These are phyloP conservation scores for Xanthoparmelia taractica DNA, from an alignment of 495 filamentous ascomycete species.

Conservation along the genomic window DNA sequence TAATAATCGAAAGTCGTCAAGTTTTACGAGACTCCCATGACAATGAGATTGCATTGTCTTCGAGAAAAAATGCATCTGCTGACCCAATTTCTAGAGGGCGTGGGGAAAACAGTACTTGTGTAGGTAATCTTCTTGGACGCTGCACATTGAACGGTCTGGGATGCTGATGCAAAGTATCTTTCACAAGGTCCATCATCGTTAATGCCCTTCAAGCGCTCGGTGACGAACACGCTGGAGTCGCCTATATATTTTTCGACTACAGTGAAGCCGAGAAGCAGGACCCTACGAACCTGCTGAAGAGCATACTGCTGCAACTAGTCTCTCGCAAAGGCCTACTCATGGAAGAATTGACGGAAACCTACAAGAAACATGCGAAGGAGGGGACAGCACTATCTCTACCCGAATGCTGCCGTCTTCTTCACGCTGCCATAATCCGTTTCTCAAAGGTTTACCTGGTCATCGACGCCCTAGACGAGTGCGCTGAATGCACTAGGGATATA, in stretches of 20 bases:
- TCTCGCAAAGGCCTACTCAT: not conserved
- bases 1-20: too few relatives aligned
- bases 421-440: slow-evolving; percentile 23
- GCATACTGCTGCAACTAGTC: slow-evolving; percentile 31
- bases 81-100: not conserved
- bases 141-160: not conserved
- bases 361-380: slow-evolving; percentile 5
- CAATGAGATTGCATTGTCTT: not conserved
- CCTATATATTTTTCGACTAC: slow-evolving; percentile 33
- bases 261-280: slow-evolving; percentile 29
- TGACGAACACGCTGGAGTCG: slow-evolving; percentile 21
- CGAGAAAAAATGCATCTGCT: not conserved
- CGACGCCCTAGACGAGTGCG: slow-evolving; percentile 38
- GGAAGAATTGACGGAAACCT: not conserved
- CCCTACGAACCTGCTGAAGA: slow-evolving; percentile 20
- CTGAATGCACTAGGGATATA: slow-evolving; percentile 14
- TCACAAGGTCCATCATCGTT: slow-evolving; percentile 30
- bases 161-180: not conserved
- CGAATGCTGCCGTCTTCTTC: slow-evolving; percentile 30
- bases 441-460: slow-evolving; percentile 35
- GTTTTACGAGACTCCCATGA: not conserved
- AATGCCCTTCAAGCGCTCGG: slow-evolving; percentile 28
- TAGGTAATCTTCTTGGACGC: not conserved
- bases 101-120: slow-evolving; percentile 15
- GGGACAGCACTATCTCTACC: slow-evolving; percentile 29